A percentile compares a stretch with the other conserved stretches of the same genome.
Evolutionary conservation across 2,329 filamentous ascomycete species (phyloP).

Genomic region (Pseudocercospora fuligena): DNA sequence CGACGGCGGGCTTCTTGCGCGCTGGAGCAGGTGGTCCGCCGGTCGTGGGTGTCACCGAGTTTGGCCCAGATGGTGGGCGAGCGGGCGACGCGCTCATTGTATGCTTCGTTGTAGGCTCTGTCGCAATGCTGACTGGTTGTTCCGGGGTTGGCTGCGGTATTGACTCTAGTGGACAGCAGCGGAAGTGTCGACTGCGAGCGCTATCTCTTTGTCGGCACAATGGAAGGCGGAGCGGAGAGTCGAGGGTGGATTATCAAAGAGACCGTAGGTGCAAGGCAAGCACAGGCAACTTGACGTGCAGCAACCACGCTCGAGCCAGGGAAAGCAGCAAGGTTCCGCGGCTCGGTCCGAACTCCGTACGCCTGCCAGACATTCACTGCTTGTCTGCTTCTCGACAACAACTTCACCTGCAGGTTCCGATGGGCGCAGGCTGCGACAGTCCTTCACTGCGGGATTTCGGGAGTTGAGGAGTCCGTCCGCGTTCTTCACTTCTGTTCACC

Average conservation of each 20-base stretch:
- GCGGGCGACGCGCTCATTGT: constrained; percentile 44
- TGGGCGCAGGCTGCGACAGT: constrained; percentile 2
- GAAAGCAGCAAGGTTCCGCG: background rate
- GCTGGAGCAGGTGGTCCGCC: constrained; percentile 41
- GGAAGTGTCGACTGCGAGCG: background rate
- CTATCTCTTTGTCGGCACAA: background rate
- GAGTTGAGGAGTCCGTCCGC: constrained; percentile 9
- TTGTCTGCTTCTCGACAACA: background rate
- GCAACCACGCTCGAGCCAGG: background rate
- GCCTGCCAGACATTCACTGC: background rate
- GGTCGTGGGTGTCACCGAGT: constrained; percentile 45
- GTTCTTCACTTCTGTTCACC: background rate
- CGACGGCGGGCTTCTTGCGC: constrained; percentile 42
- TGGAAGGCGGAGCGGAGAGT: background rate
- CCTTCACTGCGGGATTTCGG: background rate
- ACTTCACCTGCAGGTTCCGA: background rate
- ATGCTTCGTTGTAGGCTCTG: constrained; percentile 8
- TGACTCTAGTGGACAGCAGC: background rate
- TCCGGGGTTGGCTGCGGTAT: background rate
- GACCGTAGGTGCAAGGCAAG: background rate
- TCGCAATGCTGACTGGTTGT: background rate
- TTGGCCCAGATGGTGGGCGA: constrained; percentile 37
- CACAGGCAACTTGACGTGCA: background rate
- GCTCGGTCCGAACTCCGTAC: background rate
- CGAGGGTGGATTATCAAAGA: background rate